These are phyloP conservation scores for Komagataella kurtzmanii DNA, from an alignment of 805 yeast species.

Conservation along the genomic window DNA sequence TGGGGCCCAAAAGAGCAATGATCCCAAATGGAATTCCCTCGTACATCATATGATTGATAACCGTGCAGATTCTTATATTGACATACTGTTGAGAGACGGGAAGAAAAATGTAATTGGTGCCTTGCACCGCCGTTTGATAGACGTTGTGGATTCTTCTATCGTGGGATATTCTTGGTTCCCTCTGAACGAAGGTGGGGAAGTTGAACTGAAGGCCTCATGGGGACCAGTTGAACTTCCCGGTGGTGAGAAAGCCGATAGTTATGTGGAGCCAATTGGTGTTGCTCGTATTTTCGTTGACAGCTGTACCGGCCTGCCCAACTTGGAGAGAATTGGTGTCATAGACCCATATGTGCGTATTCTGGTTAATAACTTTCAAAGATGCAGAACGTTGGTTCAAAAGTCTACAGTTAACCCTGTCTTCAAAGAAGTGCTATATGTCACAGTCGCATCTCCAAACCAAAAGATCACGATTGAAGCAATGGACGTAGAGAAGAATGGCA, in stretches of 20 bases:
- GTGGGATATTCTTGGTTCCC: slow-evolving; percentile 73
- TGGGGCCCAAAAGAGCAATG: slow-evolving; percentile 40
- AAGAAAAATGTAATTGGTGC: slow-evolving; percentile 46
- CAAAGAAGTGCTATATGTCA: slow-evolving; percentile 72
- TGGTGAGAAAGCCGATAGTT: slow-evolving; percentile 63
- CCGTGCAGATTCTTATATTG: slow-evolving; percentile 58
- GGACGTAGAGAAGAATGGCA: slow-evolving; percentile 74
- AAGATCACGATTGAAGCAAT: slow-evolving; percentile 75
- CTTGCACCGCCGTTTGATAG: slow-evolving; percentile 40
- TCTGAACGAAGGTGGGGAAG: slow-evolving; percentile 53
- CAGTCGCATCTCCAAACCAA: slow-evolving; percentile 76
- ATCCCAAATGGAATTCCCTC: slow-evolving; percentile 54
- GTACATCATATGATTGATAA: slow-evolving; percentile 51
- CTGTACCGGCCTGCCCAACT: slow-evolving; percentile 67
- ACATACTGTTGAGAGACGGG: slow-evolving; percentile 52
- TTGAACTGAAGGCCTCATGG: slow-evolving; percentile 63
- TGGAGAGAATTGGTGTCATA: slow-evolving; percentile 80
- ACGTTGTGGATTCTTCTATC: slow-evolving; percentile 64
- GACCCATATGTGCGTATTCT: slow-evolving; percentile 84
- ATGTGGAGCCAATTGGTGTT: slow-evolving; percentile 91
- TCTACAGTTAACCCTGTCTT: slow-evolving; percentile 70
- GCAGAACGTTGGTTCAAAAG: slow-evolving; percentile 59
- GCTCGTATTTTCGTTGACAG: slow-evolving; percentile 57
- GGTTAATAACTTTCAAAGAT: slow-evolving; percentile 63
- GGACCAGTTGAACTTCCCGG: slow-evolving; percentile 68